Conservation (phyloP, 306 rosid genomes). For the Hippophae gyantsensis region DNA sequence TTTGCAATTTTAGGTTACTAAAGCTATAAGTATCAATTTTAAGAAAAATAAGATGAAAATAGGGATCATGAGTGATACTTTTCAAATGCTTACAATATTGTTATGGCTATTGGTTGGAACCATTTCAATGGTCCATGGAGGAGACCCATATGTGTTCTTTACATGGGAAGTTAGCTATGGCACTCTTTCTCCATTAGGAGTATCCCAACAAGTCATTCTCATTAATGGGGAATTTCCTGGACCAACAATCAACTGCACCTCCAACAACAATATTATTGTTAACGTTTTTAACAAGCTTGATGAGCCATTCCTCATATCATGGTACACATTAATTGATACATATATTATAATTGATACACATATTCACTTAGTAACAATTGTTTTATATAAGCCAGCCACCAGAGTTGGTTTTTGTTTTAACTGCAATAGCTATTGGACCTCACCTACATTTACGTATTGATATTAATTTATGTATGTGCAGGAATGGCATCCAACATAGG, state of each 20-base stretch:
- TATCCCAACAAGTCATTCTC: constrained; percentile 80
- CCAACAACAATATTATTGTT: constrained; percentile 60
- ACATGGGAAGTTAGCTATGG: constrained; percentile 74
- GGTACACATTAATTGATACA: constrained; percentile 21
- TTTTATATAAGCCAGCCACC: too few relatives aligned
- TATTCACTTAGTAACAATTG: too few relatives aligned
- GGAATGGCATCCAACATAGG: constrained; percentile 70
- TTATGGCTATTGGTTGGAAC: constrained; percentile 29
- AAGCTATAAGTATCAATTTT: too few relatives aligned
- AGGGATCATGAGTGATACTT: background rate
- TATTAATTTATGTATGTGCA: background rate
- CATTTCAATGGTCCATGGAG: constrained; percentile 22
- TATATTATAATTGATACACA: too few relatives aligned
- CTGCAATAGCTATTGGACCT: too few relatives aligned
- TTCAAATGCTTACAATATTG: constrained; percentile 7
- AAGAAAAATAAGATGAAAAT: background rate
- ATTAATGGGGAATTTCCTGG: constrained; percentile 74
- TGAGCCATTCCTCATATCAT: constrained; percentile 66
- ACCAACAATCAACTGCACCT: constrained; percentile 67
- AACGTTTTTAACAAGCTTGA: constrained; percentile 69
- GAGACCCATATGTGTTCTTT: constrained; percentile 61
- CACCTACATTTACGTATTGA: background rate
- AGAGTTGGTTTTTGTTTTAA: too few relatives aligned
- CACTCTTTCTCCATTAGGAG: constrained; percentile 64
- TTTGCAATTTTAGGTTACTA: too few relatives aligned